Evolutionary conservation across 2,329 filamentous ascomycete genomes (phyloP).

Genomic region (Fusarium sulawesiense): DNA sequence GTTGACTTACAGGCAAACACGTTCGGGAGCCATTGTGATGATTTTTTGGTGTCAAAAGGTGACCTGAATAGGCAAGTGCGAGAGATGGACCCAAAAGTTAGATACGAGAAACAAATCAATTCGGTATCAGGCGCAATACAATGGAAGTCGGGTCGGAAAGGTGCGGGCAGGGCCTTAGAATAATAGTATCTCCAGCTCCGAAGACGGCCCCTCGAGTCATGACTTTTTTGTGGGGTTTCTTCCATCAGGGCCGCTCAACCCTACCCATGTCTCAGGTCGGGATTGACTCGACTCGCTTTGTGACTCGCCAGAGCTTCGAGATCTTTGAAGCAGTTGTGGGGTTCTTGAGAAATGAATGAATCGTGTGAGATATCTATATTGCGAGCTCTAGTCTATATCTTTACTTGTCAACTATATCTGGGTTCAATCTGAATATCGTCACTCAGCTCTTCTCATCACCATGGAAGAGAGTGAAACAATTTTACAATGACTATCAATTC

Average conservation of each 20-base stretch:
- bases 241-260: slow-evolving; percentile 9
- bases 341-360: background rate
- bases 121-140: slow-evolving; percentile 4
- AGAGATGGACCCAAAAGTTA: slow-evolving; percentile 8
- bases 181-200: slow-evolving; percentile 15
- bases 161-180: slow-evolving; percentile 2
- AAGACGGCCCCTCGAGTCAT: slow-evolving; percentile 4
- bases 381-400: background rate
- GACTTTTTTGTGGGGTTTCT: background rate
- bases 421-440: background rate
- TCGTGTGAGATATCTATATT: background rate
- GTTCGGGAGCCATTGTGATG: slow-evolving; percentile 35
- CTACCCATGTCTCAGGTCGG: slow-evolving; percentile 2
- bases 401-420: background rate
- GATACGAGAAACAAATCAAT: slow-evolving; percentile 1
- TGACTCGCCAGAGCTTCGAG: background rate
- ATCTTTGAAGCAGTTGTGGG: background rate
- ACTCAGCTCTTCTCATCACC: background rate
- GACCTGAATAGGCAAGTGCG: slow-evolving; percentile 13
- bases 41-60: background rate
- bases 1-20: slow-evolving; percentile 40
- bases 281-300: background rate
- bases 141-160: slow-evolving; percentile 2
- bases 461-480: background rate
- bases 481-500: background rate